phyloP scores from a whole-genome alignment of 176 grass and related monocot genomes.

The Poa pratensis region DNA sequence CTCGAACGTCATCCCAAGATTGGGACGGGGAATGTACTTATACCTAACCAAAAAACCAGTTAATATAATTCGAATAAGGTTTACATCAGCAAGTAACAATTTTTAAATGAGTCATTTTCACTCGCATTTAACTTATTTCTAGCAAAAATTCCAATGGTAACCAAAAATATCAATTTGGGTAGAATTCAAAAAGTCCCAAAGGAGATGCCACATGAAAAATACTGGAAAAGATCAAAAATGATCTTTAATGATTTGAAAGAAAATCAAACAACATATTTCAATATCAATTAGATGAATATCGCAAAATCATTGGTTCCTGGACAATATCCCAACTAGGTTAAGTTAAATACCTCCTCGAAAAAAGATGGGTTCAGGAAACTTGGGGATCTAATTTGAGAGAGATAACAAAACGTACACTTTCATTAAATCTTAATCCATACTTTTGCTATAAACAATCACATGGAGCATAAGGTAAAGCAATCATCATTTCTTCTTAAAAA shows the following conservation, averaged over 20 bases:
- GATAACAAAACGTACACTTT: neutral
- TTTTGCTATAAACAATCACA: constrained; percentile 2
- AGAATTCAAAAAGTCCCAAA: neutral
- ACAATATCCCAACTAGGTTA: constrained; percentile 21
- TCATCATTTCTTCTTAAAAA: neutral
- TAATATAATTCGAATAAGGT: neutral
- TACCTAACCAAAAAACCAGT: neutral
- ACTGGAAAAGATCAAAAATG: neutral
- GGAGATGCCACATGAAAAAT: neutral
- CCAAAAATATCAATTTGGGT: neutral
- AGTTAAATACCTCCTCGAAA: neutral
- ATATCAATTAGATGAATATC: neutral
- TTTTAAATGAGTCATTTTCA: neutral
- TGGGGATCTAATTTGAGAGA: neutral
- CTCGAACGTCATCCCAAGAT: constrained; percentile 27
- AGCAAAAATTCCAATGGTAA: neutral
- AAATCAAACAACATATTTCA: constrained; percentile 8
- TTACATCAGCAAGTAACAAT: neutral
- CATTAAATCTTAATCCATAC: neutral
- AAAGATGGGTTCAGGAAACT: neutral
- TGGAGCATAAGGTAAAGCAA: neutral
- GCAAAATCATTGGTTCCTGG: neutral
- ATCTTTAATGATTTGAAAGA: neutral
- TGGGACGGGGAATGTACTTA: constrained; percentile 20
- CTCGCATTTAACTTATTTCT: neutral